A percentile compares a stretch with the other conserved stretches of the same genome.
Evolutionary conservation across 1,284 basidiomycete species (phyloP).

Genomic region (Fomitopsis palustris): DNA sequence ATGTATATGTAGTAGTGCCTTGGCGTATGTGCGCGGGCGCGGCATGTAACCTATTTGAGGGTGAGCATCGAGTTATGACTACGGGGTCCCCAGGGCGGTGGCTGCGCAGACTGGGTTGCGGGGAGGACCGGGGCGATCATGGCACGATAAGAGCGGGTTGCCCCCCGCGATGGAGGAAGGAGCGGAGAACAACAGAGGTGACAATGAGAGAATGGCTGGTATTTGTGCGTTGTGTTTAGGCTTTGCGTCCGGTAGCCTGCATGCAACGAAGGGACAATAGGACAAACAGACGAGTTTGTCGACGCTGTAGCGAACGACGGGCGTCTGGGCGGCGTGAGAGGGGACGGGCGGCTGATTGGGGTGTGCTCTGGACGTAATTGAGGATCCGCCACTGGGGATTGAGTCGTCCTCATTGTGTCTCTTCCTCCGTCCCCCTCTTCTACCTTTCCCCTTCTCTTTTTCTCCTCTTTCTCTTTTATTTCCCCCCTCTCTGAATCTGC

Average conservation of each 20-base stretch:
- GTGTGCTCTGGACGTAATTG: constrained; percentile 21
- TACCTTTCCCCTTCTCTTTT: constrained; percentile 22
- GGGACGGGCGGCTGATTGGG: constrained; percentile 6
- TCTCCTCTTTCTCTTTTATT: constrained; percentile 13
- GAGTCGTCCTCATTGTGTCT: constrained; percentile 26
- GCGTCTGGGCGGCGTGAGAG: constrained; percentile 3
- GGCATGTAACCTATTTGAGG: neutral
- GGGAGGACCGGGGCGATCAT: neutral
- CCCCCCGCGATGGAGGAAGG: neutral
- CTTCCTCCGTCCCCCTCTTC: constrained; percentile 16
- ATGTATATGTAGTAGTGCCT: neutral
- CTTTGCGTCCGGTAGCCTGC: constrained; percentile 3
- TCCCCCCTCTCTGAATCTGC: constrained; percentile 2
- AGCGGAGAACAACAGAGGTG: neutral
- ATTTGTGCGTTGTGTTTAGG: neutral
- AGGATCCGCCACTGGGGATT: constrained; percentile 19
- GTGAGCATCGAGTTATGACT: neutral
- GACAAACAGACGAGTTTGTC: neutral
- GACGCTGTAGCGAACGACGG: neutral
- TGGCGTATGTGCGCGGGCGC: neutral
- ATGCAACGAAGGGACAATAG: neutral
- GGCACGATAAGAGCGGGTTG: neutral
- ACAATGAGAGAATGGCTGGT: neutral
- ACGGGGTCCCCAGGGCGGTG: neutral
- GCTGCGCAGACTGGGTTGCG: neutral